Percentiles rank a stretch among this genome's conserved stretches.
phyloP scores from a whole-genome alignment of 768 basidiomycete species.

The Macrolepiota dolichaula region DNA sequence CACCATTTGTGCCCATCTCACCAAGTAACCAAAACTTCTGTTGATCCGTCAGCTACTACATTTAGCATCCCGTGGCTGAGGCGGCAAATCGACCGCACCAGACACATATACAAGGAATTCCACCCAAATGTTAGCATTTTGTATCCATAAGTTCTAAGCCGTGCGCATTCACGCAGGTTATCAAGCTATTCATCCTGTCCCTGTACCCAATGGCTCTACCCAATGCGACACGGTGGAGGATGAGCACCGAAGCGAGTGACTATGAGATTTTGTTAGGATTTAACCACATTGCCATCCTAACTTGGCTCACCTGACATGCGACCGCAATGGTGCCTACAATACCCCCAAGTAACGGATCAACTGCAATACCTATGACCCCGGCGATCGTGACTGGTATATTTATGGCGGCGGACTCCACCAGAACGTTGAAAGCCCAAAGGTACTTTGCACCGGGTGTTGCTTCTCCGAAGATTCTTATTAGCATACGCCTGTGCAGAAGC shows the following conservation, averaged over 20 bases:
- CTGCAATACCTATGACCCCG: not conserved
- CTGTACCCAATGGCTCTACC: not conserved
- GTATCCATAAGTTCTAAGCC: no score
- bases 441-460: not conserved
- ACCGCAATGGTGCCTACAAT: not conserved
- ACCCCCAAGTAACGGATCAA: not conserved
- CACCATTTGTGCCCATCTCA: no score
- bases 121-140: no score
- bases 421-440: not conserved
- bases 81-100: no score
- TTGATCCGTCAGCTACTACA: no score
- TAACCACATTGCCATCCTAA: not conserved
- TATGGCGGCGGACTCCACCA: not conserved
- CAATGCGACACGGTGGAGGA: not conserved
- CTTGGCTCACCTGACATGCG: not conserved
- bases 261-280: not conserved
- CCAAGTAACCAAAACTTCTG: no score
- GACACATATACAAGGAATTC: no score
- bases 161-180: no score
- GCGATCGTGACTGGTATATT: not conserved
- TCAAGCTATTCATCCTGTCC: not conserved
- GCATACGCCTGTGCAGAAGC: not conserved
- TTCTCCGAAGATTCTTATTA: not conserved
- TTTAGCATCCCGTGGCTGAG: no score
- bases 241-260: not conserved